Evolutionary conservation across 495 filamentous ascomycete genomes (phyloP), one percentile per base, ranked within the genome.

Genomic region (Patellaria atrata): DNA sequence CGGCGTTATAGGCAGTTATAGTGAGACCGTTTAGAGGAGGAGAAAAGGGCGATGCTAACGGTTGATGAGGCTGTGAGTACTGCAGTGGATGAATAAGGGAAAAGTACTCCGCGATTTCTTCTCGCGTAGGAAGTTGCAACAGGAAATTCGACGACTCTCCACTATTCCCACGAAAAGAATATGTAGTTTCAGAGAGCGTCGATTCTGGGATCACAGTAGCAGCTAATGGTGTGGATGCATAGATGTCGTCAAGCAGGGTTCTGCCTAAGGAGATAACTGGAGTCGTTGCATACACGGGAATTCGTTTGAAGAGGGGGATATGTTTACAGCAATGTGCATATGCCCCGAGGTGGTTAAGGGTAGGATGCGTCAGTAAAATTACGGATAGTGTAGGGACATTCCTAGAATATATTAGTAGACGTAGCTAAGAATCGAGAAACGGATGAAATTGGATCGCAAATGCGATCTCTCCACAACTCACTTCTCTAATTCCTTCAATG

Each of bases 251-350:
- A 15, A 92, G 60, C 16, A 94, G 65, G 2, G 86, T 91, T 13
- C 87, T 78, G 3, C 89, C 91, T 21, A 96, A 75, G 4, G 86
- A 79, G 42, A 94, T 83, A 32, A 99, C 82, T 8, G 89, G 89
- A 23, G 74, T 75, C 4, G 89, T 99, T 15, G 91, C 89, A 54
- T 96, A 99, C 22, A 93, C 74, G n/a, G 89, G 89, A 38, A 99
- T 85, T 38, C 82, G 73, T 1, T 76, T 78, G 58, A 99, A 96
- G 26, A 77, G 69, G 34, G 91, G 86, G 45, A 94, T 78, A 55
- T 92, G 74, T 55, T 93, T 92, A 71, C 91, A 99, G 65, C 85
- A 94, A 54, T 99, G 86, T 27, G 81, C 89, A 48, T 79, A 94
- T 28, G 89, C 91, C 40, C 80, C 89, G 34, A 99, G 71, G 55